Evolutionary conservation across 2,329 filamentous ascomycete genomes (phyloP).

Genomic region (Aphanoascus verrucosus): DNA sequence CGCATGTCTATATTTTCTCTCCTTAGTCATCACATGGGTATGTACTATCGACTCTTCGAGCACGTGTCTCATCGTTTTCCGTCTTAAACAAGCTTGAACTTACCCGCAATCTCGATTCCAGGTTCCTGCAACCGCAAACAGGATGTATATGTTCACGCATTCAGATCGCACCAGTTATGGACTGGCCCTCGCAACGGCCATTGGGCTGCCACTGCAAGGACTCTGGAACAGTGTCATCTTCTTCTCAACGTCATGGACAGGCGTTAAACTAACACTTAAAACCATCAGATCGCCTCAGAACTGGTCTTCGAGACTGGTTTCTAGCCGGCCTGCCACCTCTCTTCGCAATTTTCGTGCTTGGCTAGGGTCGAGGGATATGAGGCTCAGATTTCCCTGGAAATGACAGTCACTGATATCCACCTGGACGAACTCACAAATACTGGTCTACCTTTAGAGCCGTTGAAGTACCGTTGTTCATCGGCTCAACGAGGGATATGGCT

Average conservation of each 20-base stretch:
- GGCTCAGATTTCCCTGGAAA: not conserved
- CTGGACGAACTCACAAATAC: too few species aligned
- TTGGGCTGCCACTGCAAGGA: slow-evolving; percentile 70
- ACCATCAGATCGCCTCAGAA: not conserved
- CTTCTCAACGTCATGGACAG: slow-evolving; percentile 48
- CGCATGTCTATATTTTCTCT: slow-evolving; percentile 33
- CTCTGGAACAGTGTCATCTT: slow-evolving; percentile 81
- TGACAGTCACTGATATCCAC: not conserved
- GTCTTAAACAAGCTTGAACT: not conserved
- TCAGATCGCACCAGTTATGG: slow-evolving; percentile 43
- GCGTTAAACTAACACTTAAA: not conserved
- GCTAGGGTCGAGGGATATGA: not conserved
- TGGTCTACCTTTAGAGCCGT: too few species aligned
- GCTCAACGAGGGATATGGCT: too few species aligned
- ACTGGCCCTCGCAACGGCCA: slow-evolving; percentile 59
- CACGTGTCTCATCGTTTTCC: not conserved
- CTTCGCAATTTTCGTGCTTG: not conserved
- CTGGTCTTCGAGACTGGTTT: not conserved
- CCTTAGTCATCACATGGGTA: slow-evolving; percentile 36
- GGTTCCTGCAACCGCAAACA: slow-evolving; percentile 64
- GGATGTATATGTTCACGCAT: slow-evolving; percentile 59
- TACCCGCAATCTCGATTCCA: slow-evolving; percentile 14
- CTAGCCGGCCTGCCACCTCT: not conserved
- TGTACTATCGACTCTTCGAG: slow-evolving; percentile 1
- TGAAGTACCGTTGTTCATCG: too few species aligned